Percentiles rank a stretch among this genome's conserved stretches.
Evolutionary conservation across 495 filamentous ascomycete species (phyloP).

Genomic region (Rusavskia elegans): DNA sequence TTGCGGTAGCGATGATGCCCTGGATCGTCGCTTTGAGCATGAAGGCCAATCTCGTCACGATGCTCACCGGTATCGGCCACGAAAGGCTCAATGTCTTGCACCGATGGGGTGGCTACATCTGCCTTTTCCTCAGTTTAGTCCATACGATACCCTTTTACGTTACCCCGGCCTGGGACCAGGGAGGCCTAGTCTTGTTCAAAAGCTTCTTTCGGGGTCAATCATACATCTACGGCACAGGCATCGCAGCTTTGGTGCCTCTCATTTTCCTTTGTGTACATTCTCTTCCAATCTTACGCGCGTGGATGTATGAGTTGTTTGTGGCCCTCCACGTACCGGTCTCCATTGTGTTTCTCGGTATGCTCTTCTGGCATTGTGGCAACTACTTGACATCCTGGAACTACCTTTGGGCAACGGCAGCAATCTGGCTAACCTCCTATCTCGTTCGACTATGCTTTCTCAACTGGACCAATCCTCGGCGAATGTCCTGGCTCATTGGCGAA

Average conservation of each 20-base stretch:
- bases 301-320: conserved; percentile 73
- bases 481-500: conserved; percentile 72
- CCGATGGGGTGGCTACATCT: conserved; percentile 82
- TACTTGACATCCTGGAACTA: conserved; percentile 86
- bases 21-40: conserved; percentile 85
- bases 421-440: conserved; percentile 54
- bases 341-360: conserved; percentile 62
- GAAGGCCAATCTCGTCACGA: conserved; percentile 74
- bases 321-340: conserved; percentile 67
- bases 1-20: conserved; percentile 82
- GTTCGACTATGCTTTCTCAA: conserved; percentile 63
- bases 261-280: conserved; percentile 71
- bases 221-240: conserved; percentile 73
- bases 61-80: conserved; percentile 81
- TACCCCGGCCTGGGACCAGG: conserved; percentile 68
- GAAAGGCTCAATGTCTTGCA: conserved; percentile 88
- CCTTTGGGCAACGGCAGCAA: conserved; percentile 63
- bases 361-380: conserved; percentile 95
- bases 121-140: conserved; percentile 63
- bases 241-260: conserved; percentile 73
- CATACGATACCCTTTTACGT: conserved; percentile 85
- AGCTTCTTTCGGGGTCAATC: conserved; percentile 44
- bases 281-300: conserved; percentile 45
- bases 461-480: conserved; percentile 66
- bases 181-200: conserved; percentile 48